A percentile compares a stretch with the other conserved stretches of the same genome.
phyloP scores from a whole-genome alignment of 1,284 basidiomycete genomes.

The Trichosporon faecale region DNA sequence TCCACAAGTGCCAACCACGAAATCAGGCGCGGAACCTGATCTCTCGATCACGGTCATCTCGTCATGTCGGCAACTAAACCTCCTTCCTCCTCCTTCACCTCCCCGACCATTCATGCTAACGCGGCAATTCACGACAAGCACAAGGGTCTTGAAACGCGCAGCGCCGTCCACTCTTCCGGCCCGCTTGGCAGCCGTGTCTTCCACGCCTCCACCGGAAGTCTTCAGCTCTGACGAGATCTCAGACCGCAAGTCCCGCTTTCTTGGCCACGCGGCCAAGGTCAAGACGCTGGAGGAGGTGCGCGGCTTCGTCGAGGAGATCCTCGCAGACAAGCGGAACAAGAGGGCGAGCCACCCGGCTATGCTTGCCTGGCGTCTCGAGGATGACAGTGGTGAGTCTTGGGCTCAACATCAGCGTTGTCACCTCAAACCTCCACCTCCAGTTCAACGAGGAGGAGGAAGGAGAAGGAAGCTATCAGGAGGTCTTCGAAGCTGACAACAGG shows the following conservation, averaged over 20 bases:
- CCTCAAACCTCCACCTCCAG: no score
- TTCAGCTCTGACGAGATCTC: neutral
- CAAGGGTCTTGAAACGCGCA: neutral
- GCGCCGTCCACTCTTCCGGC: neutral
- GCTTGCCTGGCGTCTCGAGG: slow-evolving; percentile 62
- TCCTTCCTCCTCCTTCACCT: neutral
- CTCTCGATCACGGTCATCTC: neutral
- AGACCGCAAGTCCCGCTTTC: slow-evolving; percentile 76
- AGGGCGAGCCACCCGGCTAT: slow-evolving; percentile 81
- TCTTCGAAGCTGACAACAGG: slow-evolving; percentile 55
- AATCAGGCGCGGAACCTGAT: slow-evolving; percentile 2
- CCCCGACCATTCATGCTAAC: neutral
- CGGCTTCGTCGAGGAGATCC: slow-evolving; percentile 65
- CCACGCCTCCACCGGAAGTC: neutral
- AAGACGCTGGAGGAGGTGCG: slow-evolving; percentile 73
- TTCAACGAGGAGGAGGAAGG: no score
- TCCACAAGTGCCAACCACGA: neutral
- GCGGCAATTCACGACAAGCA: neutral
- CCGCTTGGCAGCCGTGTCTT: neutral
- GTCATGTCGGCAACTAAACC: slow-evolving; percentile 1
- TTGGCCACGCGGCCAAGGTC: slow-evolving; percentile 75
- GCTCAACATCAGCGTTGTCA: no score
- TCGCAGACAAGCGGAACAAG: slow-evolving; percentile 60
- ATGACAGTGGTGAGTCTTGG: slow-evolving; percentile 25
- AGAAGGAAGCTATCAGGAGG: no score